Evolutionary conservation across 805 yeast species (phyloP).

Genomic region (Saturnispora ahearnii): DNA sequence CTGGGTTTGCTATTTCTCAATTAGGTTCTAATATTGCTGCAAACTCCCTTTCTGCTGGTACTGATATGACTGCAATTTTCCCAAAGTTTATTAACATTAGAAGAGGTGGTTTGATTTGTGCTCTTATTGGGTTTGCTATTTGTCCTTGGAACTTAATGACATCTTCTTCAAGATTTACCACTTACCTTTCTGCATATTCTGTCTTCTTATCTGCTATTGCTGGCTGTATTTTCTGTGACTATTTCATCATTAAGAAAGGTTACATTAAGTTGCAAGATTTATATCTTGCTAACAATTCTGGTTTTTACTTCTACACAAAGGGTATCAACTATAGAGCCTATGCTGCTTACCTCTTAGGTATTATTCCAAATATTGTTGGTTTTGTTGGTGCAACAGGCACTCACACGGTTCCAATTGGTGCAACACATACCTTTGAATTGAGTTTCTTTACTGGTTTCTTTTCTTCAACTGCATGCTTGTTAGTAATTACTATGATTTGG

Average conservation of each 20-base stretch:
- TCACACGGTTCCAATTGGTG: constrained; percentile 9
- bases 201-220: constrained; percentile 33
- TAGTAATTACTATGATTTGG: constrained; percentile 39
- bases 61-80: constrained; percentile 40
- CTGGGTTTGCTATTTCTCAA: constrained; percentile 32
- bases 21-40: constrained; percentile 32
- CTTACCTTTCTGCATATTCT: constrained; percentile 23
- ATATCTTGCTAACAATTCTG: constrained; percentile 8
- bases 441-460: constrained; percentile 49
- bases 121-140: constrained; percentile 26
- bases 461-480: constrained; percentile 46
- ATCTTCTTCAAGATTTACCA: constrained; percentile 28
- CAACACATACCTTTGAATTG: constrained; percentile 12
- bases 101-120: constrained; percentile 38
- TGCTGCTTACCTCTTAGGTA: constrained; percentile 14
- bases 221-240: constrained; percentile 33
- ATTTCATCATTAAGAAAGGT: constrained; percentile 31
- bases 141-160: constrained; percentile 36
- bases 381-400: constrained; percentile 16
- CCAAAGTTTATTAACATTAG: constrained; percentile 36
- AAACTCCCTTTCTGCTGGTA: constrained; percentile 39
- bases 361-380: constrained; percentile 23
- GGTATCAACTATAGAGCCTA: constrained; percentile 26
- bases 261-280: constrained; percentile 24
- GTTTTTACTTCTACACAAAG: constrained; percentile 27